A percentile compares a stretch with the other conserved stretches of the same genome.
These are phyloP conservation scores for Eremochloa ophiuroides DNA, from an alignment of 176 grass and related monocot species.

Conservation along the genomic window DNA sequence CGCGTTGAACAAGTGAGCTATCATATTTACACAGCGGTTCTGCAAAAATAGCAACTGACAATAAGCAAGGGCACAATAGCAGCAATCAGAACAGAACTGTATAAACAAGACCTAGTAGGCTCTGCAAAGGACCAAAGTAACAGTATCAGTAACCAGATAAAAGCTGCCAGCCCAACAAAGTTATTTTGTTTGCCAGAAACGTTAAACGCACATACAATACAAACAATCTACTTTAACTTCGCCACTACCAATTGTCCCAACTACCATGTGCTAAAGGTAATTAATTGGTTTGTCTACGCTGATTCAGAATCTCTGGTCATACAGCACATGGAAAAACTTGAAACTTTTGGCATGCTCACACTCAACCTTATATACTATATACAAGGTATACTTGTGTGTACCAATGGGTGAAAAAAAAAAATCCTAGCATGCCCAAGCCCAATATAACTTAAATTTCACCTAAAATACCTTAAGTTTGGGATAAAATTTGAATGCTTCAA, in stretches of 20 bases:
- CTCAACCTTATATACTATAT: not conserved
- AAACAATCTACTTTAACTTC: no score
- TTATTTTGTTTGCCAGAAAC: no score
- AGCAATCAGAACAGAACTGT: not conserved
- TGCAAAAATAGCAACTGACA: not conserved
- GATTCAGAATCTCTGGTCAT: not conserved
- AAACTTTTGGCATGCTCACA: not conserved
- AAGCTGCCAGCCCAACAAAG: no score
- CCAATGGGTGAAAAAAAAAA: no score
- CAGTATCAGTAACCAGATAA: not conserved
- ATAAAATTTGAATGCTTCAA: no score
- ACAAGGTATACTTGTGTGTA: no score
- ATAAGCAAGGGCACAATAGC: not conserved
- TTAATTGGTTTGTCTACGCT: not conserved
- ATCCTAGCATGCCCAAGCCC: no score
- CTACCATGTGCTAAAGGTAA: not conserved
- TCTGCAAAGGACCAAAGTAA: not conserved
- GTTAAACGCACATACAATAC: no score
- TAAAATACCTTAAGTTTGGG: no score
- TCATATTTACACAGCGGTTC: conserved; percentile 89
- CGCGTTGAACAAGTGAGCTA: conserved; percentile 71
- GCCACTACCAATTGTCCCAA: not conserved
- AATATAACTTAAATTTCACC: no score
- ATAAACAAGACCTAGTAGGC: not conserved
- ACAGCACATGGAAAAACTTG: not conserved